These are phyloP conservation scores for Pythium biforme DNA, from an alignment of 352 stramenopile genomes.

Conservation along the genomic window DNA sequence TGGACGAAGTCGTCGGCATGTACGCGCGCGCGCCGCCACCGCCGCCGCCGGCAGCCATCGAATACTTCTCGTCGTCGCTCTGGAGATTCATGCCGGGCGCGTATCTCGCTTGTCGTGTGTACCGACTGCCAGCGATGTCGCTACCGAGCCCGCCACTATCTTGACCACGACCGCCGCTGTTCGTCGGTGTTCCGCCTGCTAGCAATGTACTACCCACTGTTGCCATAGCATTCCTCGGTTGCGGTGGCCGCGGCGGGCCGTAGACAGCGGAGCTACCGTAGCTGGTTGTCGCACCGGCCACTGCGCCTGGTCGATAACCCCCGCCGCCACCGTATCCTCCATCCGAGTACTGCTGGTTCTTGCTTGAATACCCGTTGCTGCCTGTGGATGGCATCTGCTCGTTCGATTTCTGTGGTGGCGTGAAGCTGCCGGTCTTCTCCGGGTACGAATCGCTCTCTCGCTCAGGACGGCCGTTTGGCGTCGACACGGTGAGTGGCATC, in stretches of 20 bases:
- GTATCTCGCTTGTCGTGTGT: constrained; percentile 78
- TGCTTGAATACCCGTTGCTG: constrained; percentile 42
- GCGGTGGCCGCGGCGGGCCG: constrained; percentile 38
- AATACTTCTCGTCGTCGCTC: constrained; percentile 67
- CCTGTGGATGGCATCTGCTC: constrained; percentile 42
- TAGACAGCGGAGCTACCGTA: constrained; percentile 30
- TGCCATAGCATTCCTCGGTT: constrained; percentile 68
- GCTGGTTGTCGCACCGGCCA: constrained; percentile 12
- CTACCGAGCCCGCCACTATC: constrained; percentile 46
- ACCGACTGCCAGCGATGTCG: constrained; percentile 63
- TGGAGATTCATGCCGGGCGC: constrained; percentile 57
- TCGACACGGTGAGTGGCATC: constrained; percentile 69
- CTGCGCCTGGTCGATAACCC: constrained; percentile 12
- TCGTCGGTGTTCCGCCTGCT: constrained; percentile 47
- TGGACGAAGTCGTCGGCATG: constrained; percentile 31
- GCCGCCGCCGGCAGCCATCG: no score
- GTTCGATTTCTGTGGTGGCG: constrained; percentile 54
- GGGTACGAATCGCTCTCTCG: constrained; percentile 27
- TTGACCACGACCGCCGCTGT: constrained; percentile 38
- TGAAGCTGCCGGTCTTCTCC: constrained; percentile 51
- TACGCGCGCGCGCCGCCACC: constrained; percentile 46
- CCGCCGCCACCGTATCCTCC: constrained; percentile 32
- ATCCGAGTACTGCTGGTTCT: constrained; percentile 58
- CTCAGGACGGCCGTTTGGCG: constrained; percentile 52
- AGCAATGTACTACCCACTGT: constrained; percentile 67